These are phyloP conservation scores for Gliomastix tumulicola DNA, from an alignment of 2,329 filamentous ascomycete species.

Conservation along the genomic window DNA sequence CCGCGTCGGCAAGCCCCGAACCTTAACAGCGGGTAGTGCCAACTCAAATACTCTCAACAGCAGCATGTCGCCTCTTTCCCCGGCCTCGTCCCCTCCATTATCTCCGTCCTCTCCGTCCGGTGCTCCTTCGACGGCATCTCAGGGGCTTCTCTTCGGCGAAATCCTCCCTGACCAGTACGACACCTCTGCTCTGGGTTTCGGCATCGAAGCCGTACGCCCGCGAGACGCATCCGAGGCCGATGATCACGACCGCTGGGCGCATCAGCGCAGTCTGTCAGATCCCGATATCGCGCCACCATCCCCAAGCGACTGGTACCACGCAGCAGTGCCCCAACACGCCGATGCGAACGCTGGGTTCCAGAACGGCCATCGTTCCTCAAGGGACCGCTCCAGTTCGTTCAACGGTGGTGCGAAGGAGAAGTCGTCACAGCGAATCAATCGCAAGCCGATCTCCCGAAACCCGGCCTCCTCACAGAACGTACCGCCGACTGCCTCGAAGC, in stretches of 20 bases:
- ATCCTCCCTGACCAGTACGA: conserved; percentile 55
- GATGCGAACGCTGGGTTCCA: too few species aligned
- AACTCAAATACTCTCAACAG: conserved; percentile 19
- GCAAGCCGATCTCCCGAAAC: conserved; percentile 21
- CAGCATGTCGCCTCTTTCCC: conserved; percentile 18
- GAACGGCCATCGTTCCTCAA: conserved; percentile 12
- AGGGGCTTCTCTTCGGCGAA: conserved; percentile 67
- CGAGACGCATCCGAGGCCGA: conserved; percentile 68
- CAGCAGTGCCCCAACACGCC: too few species aligned
- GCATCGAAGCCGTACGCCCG: conserved; percentile 45
- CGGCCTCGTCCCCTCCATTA: conserved; percentile 21
- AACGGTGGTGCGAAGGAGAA: conserved; percentile 49
- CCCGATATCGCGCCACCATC: conserved; percentile 53
- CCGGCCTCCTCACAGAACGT: conserved; percentile 14
- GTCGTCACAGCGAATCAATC: conserved; percentile 18
- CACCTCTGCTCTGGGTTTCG: conserved; percentile 47
- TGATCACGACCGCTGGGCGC: conserved; percentile 42
- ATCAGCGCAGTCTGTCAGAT: conserved; percentile 49
- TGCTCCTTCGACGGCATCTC: conserved; percentile 25
- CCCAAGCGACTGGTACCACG: conserved; percentile 59
- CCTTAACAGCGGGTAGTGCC: conserved; percentile 14
- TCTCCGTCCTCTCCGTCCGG: conserved; percentile 20
- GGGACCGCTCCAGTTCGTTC: conserved; percentile 41
- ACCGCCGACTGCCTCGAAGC: conserved; percentile 28
- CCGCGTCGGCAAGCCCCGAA: conserved; percentile 47